Evolutionary conservation across 1,139 yeast species (phyloP).

Genomic region (Yarrowia galli): DNA sequence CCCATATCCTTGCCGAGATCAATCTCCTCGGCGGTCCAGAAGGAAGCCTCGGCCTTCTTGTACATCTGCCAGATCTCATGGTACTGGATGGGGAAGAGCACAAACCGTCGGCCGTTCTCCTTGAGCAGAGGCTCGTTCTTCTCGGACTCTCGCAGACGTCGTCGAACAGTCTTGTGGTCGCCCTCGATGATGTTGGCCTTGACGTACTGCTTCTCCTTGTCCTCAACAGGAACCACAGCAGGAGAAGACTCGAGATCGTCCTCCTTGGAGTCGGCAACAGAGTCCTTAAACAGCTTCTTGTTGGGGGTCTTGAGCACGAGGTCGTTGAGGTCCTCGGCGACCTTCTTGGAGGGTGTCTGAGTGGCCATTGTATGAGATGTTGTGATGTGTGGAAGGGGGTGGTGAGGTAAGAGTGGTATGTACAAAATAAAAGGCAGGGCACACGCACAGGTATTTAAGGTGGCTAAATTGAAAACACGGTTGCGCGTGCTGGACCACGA

Average conservation of each 20-base stretch:
- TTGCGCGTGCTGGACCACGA: constrained; percentile 21
- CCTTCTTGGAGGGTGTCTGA: constrained; percentile 53
- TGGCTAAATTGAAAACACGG: constrained; percentile 29
- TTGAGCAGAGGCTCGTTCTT: constrained; percentile 85
- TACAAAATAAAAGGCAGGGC: background rate
- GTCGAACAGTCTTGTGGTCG: constrained; percentile 46
- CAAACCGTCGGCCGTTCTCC: constrained; percentile 91
- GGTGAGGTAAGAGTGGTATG: background rate
- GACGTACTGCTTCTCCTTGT: constrained; percentile 37
- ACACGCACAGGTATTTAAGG: constrained; percentile 13
- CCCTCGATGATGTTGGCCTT: constrained; percentile 42
- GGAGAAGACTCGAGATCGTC: constrained; percentile 44
- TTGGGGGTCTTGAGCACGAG: constrained; percentile 47
- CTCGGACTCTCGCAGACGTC: constrained; percentile 71
- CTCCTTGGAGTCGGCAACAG: constrained; percentile 28
- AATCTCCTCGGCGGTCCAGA: constrained; percentile 99
- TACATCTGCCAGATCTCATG: constrained; percentile 99
- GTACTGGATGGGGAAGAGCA: constrained; percentile 94
- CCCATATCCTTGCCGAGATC: constrained; percentile 88
- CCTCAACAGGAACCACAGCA: constrained; percentile 39
- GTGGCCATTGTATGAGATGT: constrained; percentile 43
- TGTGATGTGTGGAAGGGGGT: background rate
- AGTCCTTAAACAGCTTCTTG: constrained; percentile 40
- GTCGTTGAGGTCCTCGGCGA: constrained; percentile 51
- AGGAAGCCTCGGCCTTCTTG: constrained; percentile 98